A percentile compares a stretch with the other conserved stretches of the same genome.
These are phyloP conservation scores for Xylariaceae sp. DNA, from an alignment of 2,329 filamentous ascomycete species.

Conservation along the genomic window DNA sequence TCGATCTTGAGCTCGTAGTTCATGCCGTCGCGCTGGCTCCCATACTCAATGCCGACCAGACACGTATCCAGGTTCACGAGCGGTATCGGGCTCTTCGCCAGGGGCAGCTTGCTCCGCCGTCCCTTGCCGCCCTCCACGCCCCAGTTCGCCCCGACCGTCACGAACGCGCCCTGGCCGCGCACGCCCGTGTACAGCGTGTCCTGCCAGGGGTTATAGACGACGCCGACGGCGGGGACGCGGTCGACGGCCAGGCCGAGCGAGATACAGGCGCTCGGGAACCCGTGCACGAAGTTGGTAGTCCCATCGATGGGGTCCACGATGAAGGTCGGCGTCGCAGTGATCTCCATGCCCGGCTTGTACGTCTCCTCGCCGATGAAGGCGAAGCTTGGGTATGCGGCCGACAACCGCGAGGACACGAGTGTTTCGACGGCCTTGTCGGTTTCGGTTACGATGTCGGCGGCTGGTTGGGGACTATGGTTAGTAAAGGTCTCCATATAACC, in stretches of 20 bases:
- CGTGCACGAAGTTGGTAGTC: conserved; percentile 82
- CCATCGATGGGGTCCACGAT: conserved; percentile 84
- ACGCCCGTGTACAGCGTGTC: conserved; percentile 72
- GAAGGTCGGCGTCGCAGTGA: conserved; percentile 74
- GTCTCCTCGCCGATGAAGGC: conserved; percentile 80
- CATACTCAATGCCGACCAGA: conserved; percentile 77
- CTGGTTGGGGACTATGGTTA: conserved; percentile 45
- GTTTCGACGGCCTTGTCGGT: conserved; percentile 69
- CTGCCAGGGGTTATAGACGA: conserved; percentile 82
- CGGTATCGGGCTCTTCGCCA: conserved; percentile 57
- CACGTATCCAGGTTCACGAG: conserved; percentile 66
- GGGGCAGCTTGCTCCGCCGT: conserved; percentile 50
- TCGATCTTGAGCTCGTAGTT: conserved; percentile 74
- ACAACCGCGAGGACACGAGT: conserved; percentile 62
- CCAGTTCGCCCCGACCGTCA: conserved; percentile 53
- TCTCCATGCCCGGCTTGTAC: conserved; percentile 67
- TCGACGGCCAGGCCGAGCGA: conserved; percentile 74
- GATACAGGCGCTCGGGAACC: conserved; percentile 76
- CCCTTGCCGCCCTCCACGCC: conserved; percentile 46
- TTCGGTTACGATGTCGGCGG: conserved; percentile 72
- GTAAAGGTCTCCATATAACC: background rate
- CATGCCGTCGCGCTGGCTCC: conserved; percentile 67
- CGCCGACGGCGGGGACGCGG: conserved; percentile 68
- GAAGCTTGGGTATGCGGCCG: conserved; percentile 58
- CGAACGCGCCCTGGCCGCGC: conserved; percentile 69